Evolutionary conservation across 345 rosid genomes (phyloP).

Genomic region (Syzygium aqueum): DNA sequence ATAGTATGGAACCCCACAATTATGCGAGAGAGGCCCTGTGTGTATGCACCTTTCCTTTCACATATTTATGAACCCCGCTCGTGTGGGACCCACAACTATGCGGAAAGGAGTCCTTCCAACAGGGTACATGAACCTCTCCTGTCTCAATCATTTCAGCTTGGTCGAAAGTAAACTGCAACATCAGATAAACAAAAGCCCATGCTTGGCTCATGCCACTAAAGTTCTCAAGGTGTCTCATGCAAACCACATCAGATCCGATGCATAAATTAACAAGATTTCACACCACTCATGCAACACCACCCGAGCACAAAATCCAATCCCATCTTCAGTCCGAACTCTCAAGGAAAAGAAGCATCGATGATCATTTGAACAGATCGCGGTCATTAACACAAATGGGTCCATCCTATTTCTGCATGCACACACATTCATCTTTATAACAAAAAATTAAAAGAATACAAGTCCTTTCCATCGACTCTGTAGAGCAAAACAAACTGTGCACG

Average conservation of each 20-base stretch:
- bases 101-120: not conserved
- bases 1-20: too few relatives aligned
- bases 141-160: not conserved
- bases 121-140: not conserved
- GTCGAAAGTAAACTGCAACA: not conserved
- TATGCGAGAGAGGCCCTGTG: not conserved
- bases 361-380: not conserved
- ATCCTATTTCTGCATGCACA: not conserved
- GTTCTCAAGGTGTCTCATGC: not conserved
- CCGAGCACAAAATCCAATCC: not conserved
- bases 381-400: not conserved
- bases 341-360: not conserved
- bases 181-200: not conserved
- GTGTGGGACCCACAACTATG: not conserved
- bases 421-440: not conserved
- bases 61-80: not conserved
- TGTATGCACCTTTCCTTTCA: not conserved
- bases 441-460: not conserved
- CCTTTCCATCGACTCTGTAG: not conserved
- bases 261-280: not conserved
- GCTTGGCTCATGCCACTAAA: not conserved
- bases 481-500: not conserved
- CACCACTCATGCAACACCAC: not conserved
- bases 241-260: not conserved
- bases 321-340: not conserved